A percentile compares a stretch with the other conserved stretches of the same genome.
These are phyloP conservation scores for Candida sakaeoensis DNA, from an alignment of 805 yeast species.

Conservation along the genomic window DNA sequence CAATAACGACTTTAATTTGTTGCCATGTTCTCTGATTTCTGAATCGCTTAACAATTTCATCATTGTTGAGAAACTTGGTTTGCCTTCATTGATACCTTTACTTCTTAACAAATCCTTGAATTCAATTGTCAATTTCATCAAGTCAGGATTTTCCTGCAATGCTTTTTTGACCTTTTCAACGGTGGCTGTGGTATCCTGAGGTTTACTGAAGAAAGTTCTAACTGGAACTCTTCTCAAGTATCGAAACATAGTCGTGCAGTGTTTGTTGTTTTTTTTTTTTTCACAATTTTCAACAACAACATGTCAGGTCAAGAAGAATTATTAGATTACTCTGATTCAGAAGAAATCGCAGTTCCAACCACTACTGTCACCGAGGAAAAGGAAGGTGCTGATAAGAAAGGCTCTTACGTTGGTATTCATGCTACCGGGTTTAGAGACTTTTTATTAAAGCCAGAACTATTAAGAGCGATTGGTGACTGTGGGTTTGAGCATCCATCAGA, in stretches of 20 bases:
- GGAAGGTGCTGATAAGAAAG: slow-evolving; percentile 76
- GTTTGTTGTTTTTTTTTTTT: background rate
- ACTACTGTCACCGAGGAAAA: slow-evolving; percentile 38
- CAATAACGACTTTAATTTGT: slow-evolving; percentile 26
- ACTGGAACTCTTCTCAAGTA: background rate
- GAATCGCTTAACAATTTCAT: slow-evolving; percentile 34
- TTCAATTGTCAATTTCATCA: slow-evolving; percentile 23
- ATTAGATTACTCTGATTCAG: slow-evolving; percentile 97
- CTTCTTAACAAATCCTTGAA: slow-evolving; percentile 27
- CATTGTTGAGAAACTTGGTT: slow-evolving; percentile 33
- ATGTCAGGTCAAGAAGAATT: slow-evolving; percentile 99
- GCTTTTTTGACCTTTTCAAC: slow-evolving; percentile 15
- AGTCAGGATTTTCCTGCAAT: slow-evolving; percentile 26
- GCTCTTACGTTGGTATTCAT: slow-evolving; percentile 96
- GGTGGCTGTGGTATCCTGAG: slow-evolving; percentile 11
- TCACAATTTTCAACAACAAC: slow-evolving; percentile 6
- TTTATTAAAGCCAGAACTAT: slow-evolving; percentile 90
- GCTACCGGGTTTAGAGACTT: slow-evolving; percentile 99
- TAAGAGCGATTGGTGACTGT: slow-evolving; percentile 97
- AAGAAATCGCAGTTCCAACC: slow-evolving; percentile 75
- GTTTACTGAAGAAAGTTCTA: slow-evolving; percentile 10
- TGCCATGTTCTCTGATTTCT: slow-evolving; percentile 29
- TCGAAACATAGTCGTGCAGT: slow-evolving; percentile 5
- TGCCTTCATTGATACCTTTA: slow-evolving; percentile 29
- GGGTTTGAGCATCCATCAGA: slow-evolving; percentile 68